These are phyloP conservation scores for Leccinum boreale DNA, from an alignment of 768 basidiomycete species.

Conservation along the genomic window DNA sequence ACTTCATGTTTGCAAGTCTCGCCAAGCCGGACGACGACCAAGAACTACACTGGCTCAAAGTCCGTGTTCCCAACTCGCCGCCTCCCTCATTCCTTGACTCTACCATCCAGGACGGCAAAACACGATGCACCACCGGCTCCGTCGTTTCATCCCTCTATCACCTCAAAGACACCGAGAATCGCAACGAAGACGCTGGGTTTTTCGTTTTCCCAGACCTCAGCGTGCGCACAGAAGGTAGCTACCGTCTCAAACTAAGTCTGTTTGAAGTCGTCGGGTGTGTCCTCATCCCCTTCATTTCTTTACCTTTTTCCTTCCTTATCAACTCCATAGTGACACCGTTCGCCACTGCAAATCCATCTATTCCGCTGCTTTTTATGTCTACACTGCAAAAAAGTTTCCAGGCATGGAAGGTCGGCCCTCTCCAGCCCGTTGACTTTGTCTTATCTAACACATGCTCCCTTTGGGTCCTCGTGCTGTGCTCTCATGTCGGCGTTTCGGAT, in stretches of 20 bases:
- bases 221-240: slow-evolving; percentile 39
- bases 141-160: no score
- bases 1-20: slow-evolving; percentile 92
- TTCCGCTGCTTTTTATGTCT: slow-evolving; percentile 89
- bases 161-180: no score
- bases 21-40: slow-evolving; percentile 87
- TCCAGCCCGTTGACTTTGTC: slow-evolving; percentile 3
- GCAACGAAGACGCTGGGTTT: no score
- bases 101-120: no score
- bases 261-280: slow-evolving; percentile 92
- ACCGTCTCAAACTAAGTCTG: slow-evolving; percentile 63
- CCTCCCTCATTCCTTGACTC: no score
- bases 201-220: no score
- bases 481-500: slow-evolving; percentile 16
- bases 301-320: neutral
- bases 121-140: no score
- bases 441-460: slow-evolving; percentile 18
- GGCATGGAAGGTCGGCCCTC: slow-evolving; percentile 81
- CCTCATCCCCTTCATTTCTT: neutral
- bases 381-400: slow-evolving; percentile 94
- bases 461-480: slow-evolving; percentile 13
- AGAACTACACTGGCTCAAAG: slow-evolving; percentile 85
- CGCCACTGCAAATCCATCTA: slow-evolving; percentile 89
- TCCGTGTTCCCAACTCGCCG: slow-evolving; percentile 21
- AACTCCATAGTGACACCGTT: slow-evolving; percentile 62